Evolutionary conservation across 78 protist genomes (phyloP).

Genomic region (Cavenderia fasciculata): DNA sequence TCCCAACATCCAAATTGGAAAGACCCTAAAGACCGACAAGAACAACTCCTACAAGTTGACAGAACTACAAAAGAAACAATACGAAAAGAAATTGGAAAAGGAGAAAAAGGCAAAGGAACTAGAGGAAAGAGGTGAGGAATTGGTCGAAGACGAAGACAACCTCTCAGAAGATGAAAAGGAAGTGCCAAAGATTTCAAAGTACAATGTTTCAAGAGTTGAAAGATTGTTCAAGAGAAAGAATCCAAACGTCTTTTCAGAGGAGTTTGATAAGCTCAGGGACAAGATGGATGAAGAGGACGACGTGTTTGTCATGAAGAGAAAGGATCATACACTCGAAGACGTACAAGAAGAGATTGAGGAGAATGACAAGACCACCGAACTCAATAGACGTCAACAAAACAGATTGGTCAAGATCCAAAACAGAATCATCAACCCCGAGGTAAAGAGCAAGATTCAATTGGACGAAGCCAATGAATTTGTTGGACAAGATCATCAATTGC

Average conservation of each 20-base stretch:
- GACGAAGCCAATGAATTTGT: background rate
- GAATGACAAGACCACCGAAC: background rate
- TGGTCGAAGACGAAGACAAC: conserved; percentile 12
- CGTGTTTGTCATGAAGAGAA: conserved; percentile 51
- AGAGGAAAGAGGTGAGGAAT: background rate
- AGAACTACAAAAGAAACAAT: conserved; percentile 10
- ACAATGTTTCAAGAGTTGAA: conserved; percentile 4
- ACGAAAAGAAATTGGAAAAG: conserved; percentile 18
- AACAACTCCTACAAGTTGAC: conserved; percentile 19
- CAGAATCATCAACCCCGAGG: conserved; percentile 5
- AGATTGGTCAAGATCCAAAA: background rate
- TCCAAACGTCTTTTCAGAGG: conserved; percentile 43
- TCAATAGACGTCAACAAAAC: background rate
- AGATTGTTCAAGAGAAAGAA: conserved; percentile 34
- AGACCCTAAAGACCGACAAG: background rate
- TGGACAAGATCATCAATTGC: background rate
- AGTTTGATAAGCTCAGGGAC: conserved; percentile 3
- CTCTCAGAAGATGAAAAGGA: conserved; percentile 5
- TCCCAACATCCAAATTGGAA: conserved; percentile 64
- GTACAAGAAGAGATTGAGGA: background rate
- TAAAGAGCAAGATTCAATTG: conserved; percentile 4
- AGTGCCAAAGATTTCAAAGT: background rate
- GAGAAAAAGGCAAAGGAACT: conserved; percentile 8
- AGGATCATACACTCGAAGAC: conserved; percentile 19
- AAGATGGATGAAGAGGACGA: conserved; percentile 23